Percentiles rank a stretch among this genome's conserved stretches.
These are phyloP conservation scores for Magnolia officinalis DNA, from an alignment of 164 flowering plant species.

Conservation along the genomic window DNA sequence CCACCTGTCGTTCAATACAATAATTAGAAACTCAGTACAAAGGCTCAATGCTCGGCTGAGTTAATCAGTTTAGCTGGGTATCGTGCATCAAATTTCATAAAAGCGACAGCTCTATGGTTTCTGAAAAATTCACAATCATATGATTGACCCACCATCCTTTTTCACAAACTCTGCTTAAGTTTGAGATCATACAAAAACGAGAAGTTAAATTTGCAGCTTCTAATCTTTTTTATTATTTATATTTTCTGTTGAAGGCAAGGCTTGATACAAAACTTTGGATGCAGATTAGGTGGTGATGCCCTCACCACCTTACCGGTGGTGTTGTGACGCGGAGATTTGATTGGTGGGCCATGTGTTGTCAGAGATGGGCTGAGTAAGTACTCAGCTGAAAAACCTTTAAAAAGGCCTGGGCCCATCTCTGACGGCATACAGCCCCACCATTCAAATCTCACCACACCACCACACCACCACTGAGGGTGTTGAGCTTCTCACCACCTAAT, in stretches of 20 bases:
- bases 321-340: too few relatives aligned
- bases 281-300: too few relatives aligned
- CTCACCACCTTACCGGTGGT: too few relatives aligned
- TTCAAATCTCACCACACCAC: too few relatives aligned
- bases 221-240: background rate
- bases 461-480: too few relatives aligned
- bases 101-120: background rate
- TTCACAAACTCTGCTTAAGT: background rate
- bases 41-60: background rate
- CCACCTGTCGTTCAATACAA: conserved; percentile 52
- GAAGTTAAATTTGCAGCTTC: background rate
- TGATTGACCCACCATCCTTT: background rate
- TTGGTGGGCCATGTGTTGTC: too few relatives aligned
- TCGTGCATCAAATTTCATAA: background rate
- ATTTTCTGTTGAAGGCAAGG: background rate
- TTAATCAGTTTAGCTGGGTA: background rate
- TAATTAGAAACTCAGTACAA: background rate
- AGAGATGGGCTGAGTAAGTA: too few relatives aligned
- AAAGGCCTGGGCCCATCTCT: too few relatives aligned
- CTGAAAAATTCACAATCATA: background rate
- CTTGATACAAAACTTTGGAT: too few relatives aligned
- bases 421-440: too few relatives aligned
- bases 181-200: background rate
- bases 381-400: too few relatives aligned
- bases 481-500: too few relatives aligned